Percentiles rank a stretch among this genome's conserved stretches.
Evolutionary conservation across 176 grass and related monocot genomes (phyloP).

Genomic region (Oryza officinalis): DNA sequence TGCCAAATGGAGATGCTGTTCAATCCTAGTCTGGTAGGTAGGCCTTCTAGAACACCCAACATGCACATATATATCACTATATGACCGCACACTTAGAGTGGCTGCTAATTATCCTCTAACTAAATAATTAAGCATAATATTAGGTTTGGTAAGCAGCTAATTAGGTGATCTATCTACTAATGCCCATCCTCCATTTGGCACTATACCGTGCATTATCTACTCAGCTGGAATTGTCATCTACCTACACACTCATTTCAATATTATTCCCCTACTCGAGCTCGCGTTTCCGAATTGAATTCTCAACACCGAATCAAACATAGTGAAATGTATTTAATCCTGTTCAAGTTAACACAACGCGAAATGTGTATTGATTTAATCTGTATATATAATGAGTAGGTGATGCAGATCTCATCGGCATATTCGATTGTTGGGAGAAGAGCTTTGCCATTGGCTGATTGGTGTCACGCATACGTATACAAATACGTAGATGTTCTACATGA

Average conservation of each 20-base stretch:
- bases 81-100: background rate
- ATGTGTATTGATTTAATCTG: no score
- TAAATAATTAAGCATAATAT: background rate
- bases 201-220: background rate
- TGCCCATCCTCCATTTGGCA: background rate
- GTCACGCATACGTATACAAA: background rate
- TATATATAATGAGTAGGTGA: background rate
- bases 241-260: background rate
- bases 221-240: background rate
- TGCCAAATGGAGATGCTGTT: slow-evolving; percentile 4
- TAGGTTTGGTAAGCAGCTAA: background rate
- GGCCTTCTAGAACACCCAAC: slow-evolving; percentile 26
- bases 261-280: no score
- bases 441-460: background rate
- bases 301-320: background rate
- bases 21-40: background rate
- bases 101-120: background rate
- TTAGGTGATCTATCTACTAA: slow-evolving; percentile 11
- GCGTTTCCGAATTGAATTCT: background rate
- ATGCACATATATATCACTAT: background rate
- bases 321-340: background rate
- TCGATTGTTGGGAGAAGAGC: background rate
- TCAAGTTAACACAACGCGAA: background rate
- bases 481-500: background rate
- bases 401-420: background rate